Evolutionary conservation across 75 land plant species (phyloP).

Genomic region (Gnetum montanum): DNA sequence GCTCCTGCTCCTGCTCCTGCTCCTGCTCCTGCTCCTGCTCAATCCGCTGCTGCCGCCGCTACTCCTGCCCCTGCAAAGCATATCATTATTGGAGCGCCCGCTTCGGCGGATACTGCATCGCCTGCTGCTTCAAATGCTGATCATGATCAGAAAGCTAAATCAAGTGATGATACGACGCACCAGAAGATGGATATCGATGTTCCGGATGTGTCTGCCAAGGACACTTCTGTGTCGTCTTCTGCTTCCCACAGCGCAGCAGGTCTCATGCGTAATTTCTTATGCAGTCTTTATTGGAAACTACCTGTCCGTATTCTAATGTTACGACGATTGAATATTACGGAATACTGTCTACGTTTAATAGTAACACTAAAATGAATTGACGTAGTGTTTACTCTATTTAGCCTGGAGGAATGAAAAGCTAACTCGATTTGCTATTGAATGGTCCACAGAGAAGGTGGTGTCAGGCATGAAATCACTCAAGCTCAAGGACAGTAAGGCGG

Average conservation of each 20-base stretch:
- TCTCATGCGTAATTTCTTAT: too few species aligned
- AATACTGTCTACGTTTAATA: too few species aligned
- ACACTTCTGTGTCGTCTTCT: too few species aligned
- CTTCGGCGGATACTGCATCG: background rate
- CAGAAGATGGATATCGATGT: background rate
- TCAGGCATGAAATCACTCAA: slow-evolving; percentile 1
- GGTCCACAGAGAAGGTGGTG: background rate
- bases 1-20: background rate
- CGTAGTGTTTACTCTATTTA: too few species aligned
- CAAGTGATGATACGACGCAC: background rate
- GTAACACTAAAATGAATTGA: too few species aligned
- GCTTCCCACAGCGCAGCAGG: too few species aligned
- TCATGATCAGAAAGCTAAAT: background rate
- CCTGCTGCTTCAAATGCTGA: background rate
- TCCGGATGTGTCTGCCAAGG: background rate
- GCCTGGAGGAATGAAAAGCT: too few species aligned
- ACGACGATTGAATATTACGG: too few species aligned
- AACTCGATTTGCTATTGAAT: too few species aligned
- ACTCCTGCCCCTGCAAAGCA: background rate
- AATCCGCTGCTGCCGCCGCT: background rate
- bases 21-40: background rate
- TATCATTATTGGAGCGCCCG: background rate
- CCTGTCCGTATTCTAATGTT: too few species aligned
- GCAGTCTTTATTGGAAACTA: too few species aligned
- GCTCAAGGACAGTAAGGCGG: background rate